Evolutionary conservation across 1,284 basidiomycete genomes (phyloP), one percentile per base, ranked within the genome.

Genomic region (Anthracocystis setariae): DNA sequence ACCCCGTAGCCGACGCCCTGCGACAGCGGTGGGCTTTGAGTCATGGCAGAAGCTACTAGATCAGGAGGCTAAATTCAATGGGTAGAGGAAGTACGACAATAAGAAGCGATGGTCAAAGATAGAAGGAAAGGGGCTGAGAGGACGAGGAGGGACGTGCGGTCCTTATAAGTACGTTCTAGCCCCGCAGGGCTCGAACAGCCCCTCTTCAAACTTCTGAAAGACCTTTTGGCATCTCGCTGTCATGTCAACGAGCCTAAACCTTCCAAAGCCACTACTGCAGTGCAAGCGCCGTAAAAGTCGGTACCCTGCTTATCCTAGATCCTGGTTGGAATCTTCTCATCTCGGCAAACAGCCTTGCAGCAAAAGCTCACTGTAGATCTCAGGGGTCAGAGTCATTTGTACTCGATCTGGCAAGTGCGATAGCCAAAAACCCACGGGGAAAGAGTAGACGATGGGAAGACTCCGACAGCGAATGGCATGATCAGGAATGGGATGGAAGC

Each of bases 1-100:
- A 81, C 79, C 33, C 81, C 80, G 55, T 80, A 83, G 24, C 81
- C 79, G 40, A 45, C 73, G 32, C 80, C 78, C 47, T 82, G 78
- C 2, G 68, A 74, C 7, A 81, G 72, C 4, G 78, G 76, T 20
- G 73, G 73, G 32, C 35, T 33, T 3, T 46, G 46, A 3, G 55
- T 48, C 63, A 66, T 62, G 20, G 15, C 50, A 29, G 29, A 12
- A 29, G 29, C n/a, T n/a, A n/a, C n/a, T n/a, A n/a, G n/a, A n/a
- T n/a, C n/a, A n/a, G n/a, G n/a, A n/a, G n/a, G n/a, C n/a, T n/a
- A n/a, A n/a, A n/a, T n/a, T n/a, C n/a, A n/a, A n/a, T 33, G 32
- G 15, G 8, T 15, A 33, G 32, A 33, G 32, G 15, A 33, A 15
- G 15, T 33, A 8, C 32, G 32, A 33, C 15, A 15, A 8, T 8